Evolutionary conservation across 495 filamentous ascomycete genomes (phyloP), one percentile per base, ranked within the genome.

Genomic region (Pseudotulostoma volvatum): DNA sequence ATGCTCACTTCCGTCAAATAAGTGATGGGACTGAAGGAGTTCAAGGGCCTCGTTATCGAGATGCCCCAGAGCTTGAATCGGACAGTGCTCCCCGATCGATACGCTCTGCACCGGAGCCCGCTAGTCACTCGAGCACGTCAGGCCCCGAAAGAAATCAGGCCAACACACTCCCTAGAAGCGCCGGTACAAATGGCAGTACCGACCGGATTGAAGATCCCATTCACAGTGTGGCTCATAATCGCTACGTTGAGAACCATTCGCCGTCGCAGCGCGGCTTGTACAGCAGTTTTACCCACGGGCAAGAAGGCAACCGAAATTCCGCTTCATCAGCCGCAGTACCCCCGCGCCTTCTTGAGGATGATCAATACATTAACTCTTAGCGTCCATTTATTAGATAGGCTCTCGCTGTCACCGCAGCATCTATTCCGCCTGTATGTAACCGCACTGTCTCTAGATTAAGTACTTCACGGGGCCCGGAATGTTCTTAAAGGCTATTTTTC

Each of bases 1-100:
- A 42, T 16, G 17, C n/a, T 15, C 40, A 42, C 14, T 37, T 16
- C 18, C 40, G 40, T 15, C 32, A 31, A 42, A 34, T 33, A 8
- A 42, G 40, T 18, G 40, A 42, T 15, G 4, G 17, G 3, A 31
- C 34, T 18, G 23, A 11, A 28, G 23, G 23, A 5, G 23, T 11
- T 28, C 25, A 42, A 33, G 34, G 28, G 9, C 19, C 23, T 19
- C 20, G 34, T 3, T 34, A 42, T 14, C 35, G 35, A 7, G 40
- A 42, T 13, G 21, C 31, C 11, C 36, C 34, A 7, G 40, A 38
- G 14, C 32, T 25, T 3, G 34, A 42, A 8, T 18, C 20, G 18
- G 38, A 40, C 14, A 17, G 33, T 21, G 15, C 21, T 3, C 9
- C n/a, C 9, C 33, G 40, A 13, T 31, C 14, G 23, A 5, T 11